Base-by-base conservation (phyloP, 2,329 filamentous ascomycete genomes). In the Claviceps sp. region DNA sequence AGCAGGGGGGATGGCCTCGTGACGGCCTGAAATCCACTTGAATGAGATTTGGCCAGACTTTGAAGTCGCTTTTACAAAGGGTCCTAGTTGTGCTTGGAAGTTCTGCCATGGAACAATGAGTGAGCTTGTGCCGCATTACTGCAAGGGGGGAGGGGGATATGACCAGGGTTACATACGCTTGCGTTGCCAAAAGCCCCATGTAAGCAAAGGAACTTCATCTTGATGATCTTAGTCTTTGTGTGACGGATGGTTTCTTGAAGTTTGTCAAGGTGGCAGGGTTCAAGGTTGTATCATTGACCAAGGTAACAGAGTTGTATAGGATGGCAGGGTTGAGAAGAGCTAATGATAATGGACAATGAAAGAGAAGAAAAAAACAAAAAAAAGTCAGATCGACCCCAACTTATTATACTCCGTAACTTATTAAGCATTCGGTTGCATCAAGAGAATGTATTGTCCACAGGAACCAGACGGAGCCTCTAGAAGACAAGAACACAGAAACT, bases 151-250 rank as follows among this genome's bases (percentile, higher is more conserved):
- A 22, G 22, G 22, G 45, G 9, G 26, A 2, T 13, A 29, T 13
- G 26, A 45, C 34, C 16, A 9, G 22, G 9, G n/a, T 14, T 40
- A 64, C 71, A 66, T 63, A 76, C 74, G 57, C 73, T 71, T 49
- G 76, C 72, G 65, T 75, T 80, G 50, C 77, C 77, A 60, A 75
- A 80, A 26, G 77, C 74, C 55, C 77, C 77, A 37, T 77, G 77
- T 8, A 80, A 68, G 60, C 77, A 80, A 36, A 80, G 63, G 50
- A 80, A 75, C 58, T 68, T 76, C 77, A 80, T 79, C 4, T 17
- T 51, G 38, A 40, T 26, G 16, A 26, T 26, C 23, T 26, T 29
- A 14, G 11, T 45, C 3, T 26, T 6, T 45, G 22, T 26, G 7
- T 39, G 38, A 7, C 16, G 4, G 6, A 26, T 26, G 23, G 4